Percentiles rank a stretch among this genome's conserved stretches.
phyloP scores from a whole-genome alignment of 441 rosid genomes.

The Jatropha multifida region DNA sequence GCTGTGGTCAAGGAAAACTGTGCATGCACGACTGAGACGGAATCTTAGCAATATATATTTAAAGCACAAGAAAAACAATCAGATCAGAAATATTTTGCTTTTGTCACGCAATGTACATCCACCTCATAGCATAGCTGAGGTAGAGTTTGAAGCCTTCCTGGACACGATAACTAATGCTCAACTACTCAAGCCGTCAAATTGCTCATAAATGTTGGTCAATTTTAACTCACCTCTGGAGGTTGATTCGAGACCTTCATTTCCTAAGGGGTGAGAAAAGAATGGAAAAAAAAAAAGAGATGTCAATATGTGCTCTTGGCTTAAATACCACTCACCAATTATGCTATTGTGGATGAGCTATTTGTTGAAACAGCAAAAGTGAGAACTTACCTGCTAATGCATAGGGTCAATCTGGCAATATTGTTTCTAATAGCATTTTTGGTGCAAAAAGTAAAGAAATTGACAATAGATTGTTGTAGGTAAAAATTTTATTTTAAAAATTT shows the following conservation, averaged over 20 bases:
- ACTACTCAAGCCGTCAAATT: neutral
- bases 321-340: neutral
- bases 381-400: neutral
- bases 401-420: neutral
- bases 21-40: neutral
- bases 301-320: neutral
- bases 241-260: slow-evolving; percentile 19
- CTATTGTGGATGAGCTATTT: too few relatives aligned
- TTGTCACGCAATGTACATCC: neutral
- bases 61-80: neutral
- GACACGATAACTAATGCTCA: neutral
- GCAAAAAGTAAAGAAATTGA: too few relatives aligned
- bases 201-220: neutral
- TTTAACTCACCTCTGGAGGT: slow-evolving; percentile 15
- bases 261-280: slow-evolving; percentile 4
- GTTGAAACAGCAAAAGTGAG: neutral
- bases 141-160: neutral
- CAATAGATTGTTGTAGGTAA: too few relatives aligned
- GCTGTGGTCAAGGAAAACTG: neutral
- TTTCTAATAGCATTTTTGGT: too few relatives aligned
- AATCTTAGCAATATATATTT: neutral
- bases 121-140: neutral
- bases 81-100: neutral
- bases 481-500: too few relatives aligned
- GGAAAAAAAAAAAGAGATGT: slow-evolving; percentile 6